Evolutionary conservation across 2,329 filamentous ascomycete genomes (phyloP), one percentile per base, ranked within the genome.

Genomic region (Diaporthe aspalathi): DNA sequence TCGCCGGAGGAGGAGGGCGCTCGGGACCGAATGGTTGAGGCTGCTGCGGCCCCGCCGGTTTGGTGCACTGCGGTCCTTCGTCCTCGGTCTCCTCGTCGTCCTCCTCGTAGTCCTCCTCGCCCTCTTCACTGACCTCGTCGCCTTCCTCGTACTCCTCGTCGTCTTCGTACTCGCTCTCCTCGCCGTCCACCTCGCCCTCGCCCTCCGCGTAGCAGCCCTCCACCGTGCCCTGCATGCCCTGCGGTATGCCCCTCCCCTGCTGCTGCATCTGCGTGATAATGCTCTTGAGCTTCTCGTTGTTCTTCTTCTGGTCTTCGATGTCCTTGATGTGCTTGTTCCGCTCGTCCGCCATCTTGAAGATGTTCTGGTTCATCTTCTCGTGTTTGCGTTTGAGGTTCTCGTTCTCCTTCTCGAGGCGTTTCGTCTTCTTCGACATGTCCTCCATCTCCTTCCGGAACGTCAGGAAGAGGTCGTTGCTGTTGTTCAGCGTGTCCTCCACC

Each of bases 401-500:
- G 78, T 99, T 98, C 79, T 99, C 96, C 83, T 97, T 97, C 81
- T 99, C 96, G 67, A 99, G 86, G 32, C 94, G 92, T 83, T 98
- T 98, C 7, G 95, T 97, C 85, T 98, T 98, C 85, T 98, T 98
- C 0, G 95, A 97, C 95, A 98, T 98, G 79, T 98, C 96, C 83
- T 98, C 96, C 95, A 98, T 98, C 83, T 98, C 96, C 84, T 97
- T 98, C 68, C 95, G 90, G 83, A 98, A 98, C 0, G 96, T 98
- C 76, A 98, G 86, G 82, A 98, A 98, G 68, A 98, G 86, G 80
- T 98, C 96, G 84, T 98, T 98, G 82, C 94, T 97, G 80, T 98
- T 98, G 83, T 98, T 98, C 66, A 98, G 88, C 47, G 95, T 98
- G 83, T 98, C 96, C 88, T 98, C 95, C 80, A 98, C 95, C 93